phyloP scores from a whole-genome alignment of 73 alveolate species.

The Blepharisma stoltei region DNA sequence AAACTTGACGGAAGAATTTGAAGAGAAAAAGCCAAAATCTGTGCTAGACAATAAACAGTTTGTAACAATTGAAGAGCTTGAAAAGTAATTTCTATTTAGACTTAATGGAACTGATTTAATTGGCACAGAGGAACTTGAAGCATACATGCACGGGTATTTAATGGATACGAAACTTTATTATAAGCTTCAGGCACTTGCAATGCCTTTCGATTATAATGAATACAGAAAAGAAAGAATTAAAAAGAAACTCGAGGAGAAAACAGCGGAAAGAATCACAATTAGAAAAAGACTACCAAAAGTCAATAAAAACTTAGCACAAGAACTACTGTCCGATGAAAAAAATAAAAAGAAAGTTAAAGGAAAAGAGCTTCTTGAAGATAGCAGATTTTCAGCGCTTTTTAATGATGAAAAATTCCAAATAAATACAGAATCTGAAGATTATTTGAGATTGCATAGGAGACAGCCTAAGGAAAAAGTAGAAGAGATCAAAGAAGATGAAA shows the following conservation, averaged over 20 bases:
- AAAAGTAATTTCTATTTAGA: slow-evolving; percentile 37
- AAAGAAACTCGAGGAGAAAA: slow-evolving; percentile 71
- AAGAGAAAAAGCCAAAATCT: slow-evolving; percentile 61
- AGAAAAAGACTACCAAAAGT: slow-evolving; percentile 70
- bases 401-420: slow-evolving; percentile 73
- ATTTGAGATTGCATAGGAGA: slow-evolving; percentile 54
- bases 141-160: slow-evolving; percentile 98
- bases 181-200: slow-evolving; percentile 80
- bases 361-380: slow-evolving; percentile 53
- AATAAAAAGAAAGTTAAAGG: slow-evolving; percentile 49
- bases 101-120: slow-evolving; percentile 49
- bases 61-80: slow-evolving; percentile 87
- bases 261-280: slow-evolving; percentile 74
- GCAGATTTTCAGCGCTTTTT: slow-evolving; percentile 73
- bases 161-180: slow-evolving; percentile 88
- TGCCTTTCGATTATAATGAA: slow-evolving; percentile 90
- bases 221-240: slow-evolving; percentile 73
- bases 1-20: slow-evolving; percentile 89
- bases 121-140: slow-evolving; percentile 78
- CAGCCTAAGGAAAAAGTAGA: slow-evolving; percentile 43
- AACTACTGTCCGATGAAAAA: slow-evolving; percentile 51
- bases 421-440: slow-evolving; percentile 73
- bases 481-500: slow-evolving; percentile 48
- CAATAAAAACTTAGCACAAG: slow-evolving; percentile 62
- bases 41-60: slow-evolving; percentile 91